Base-by-base conservation (phyloP, 257 asterid genomes). In the Fraxinus cuspidata region DNA sequence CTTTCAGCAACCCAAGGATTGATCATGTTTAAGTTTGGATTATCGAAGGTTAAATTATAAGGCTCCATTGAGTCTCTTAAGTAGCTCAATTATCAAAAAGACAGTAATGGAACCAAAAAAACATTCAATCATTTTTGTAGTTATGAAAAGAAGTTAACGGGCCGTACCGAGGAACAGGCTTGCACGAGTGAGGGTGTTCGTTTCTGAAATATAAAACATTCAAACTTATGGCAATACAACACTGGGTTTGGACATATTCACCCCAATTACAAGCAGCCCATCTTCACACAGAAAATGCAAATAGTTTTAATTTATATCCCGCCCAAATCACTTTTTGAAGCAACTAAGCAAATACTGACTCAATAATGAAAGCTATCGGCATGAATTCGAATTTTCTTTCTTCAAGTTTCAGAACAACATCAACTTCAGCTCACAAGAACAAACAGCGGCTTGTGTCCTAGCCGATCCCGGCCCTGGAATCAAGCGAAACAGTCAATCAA, bases 361-460 rank as follows among this genome's bases (percentile, higher is more conserved):
- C 1, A 47, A 47, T 16, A 47, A 15, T 47, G n/a, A 47, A 13
- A 47, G n/a, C 56, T 7, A 47, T 0, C 4, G 6, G 6, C n/a
- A 11, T 47, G 56, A 47, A 47, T 15, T 16, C 56, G 2, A 47
- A 47, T 47, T 47, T 16, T 47, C 56, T 47, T 15, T 4, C 56
- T 16, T 47, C 56, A 47, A 47, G n/a, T 47, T 47, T 47, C 56
- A 47, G 7, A 28, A 72, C 42, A 25, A 79, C 42, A 49, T 72
- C 77, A 77, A 67, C 58, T 40, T 80, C 53, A 88, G 91, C 80
- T 89, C 82, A 93, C 90, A 69, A 93, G 96, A 83, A 93, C 94
- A 89, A 90, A 93, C 82, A 93, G 72, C 15, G 93, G 81, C 68
- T 85, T 92, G 83, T 83, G 91, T 72, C 92, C 97, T 79, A 93